phyloP scores from a whole-genome alignment of 108 stramenopile species.

The Skeletonema costatum region DNA sequence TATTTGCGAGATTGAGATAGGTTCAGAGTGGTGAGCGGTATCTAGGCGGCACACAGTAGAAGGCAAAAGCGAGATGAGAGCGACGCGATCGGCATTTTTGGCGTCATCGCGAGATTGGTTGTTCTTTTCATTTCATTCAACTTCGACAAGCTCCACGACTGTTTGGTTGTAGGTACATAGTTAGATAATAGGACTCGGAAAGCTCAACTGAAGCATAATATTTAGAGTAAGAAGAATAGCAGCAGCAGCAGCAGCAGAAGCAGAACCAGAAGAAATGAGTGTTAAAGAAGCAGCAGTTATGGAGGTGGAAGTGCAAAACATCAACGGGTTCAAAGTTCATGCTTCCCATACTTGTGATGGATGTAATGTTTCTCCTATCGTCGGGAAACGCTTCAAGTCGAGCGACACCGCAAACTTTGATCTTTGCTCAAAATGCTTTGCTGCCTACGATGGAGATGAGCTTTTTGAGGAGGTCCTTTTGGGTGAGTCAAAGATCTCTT shows the following conservation, averaged over 20 bases:
- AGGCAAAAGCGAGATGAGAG: too few species aligned
- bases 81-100: neutral
- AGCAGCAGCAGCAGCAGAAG: neutral
- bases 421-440: constrained; percentile 66
- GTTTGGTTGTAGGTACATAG: neutral
- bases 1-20: too few species aligned
- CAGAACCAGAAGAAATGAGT: neutral
- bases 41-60: neutral
- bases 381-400: constrained; percentile 78
- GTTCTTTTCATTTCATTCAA: neutral
- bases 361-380: constrained; percentile 74
- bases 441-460: constrained; percentile 64
- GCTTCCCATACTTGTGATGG: constrained; percentile 76
- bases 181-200: too few species aligned
- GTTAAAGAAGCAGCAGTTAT: neutral
- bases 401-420: constrained; percentile 71
- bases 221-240: neutral
- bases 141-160: neutral
- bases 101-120: neutral
- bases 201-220: neutral
- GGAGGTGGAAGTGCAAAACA: neutral
- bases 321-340: constrained; percentile 1
- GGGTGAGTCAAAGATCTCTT: constrained; percentile 37
- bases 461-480: constrained; percentile 64
- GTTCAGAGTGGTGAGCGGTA: too few species aligned